Evolutionary conservation across 2,329 filamentous ascomycete genomes (phyloP).

Genomic region (Fusarium sp.): DNA sequence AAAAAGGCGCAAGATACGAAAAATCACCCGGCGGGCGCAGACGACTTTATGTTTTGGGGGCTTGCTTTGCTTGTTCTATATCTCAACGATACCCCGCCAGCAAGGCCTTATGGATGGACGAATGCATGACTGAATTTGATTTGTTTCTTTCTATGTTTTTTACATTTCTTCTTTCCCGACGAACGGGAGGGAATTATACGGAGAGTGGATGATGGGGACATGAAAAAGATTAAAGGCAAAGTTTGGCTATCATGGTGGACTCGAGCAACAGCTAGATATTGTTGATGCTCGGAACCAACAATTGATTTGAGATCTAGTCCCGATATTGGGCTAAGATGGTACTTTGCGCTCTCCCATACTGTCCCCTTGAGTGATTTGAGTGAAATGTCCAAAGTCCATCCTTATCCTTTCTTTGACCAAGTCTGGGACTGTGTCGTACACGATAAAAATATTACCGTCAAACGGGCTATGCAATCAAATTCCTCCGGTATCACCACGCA

Average conservation of each 20-base stretch:
- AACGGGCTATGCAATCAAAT: background rate
- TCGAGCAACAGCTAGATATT: background rate
- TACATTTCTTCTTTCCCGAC: background rate
- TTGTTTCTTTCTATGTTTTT: background rate
- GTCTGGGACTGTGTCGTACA: background rate
- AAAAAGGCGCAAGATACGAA: slow-evolving; percentile 42
- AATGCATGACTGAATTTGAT: slow-evolving; percentile 40
- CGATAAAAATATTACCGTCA: background rate
- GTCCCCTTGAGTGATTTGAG: background rate
- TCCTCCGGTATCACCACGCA: slow-evolving; percentile 51
- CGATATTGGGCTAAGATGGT: slow-evolving; percentile 24
- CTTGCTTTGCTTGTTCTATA: slow-evolving; percentile 51
- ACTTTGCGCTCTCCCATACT: background rate
- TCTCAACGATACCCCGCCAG: slow-evolving; percentile 55
- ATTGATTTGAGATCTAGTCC: slow-evolving; percentile 32
- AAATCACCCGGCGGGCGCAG: slow-evolving; percentile 43
- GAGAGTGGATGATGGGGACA: background rate
- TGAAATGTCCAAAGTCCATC: background rate
- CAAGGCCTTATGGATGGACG: slow-evolving; percentile 46
- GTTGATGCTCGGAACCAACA: slow-evolving; percentile 10
- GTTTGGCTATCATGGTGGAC: slow-evolving; percentile 1
- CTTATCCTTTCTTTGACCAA: background rate
- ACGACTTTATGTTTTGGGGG: slow-evolving; percentile 46
- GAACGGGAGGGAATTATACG: slow-evolving; percentile 9
- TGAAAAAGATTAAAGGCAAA: background rate